These are phyloP conservation scores for Stachybotrys elegans DNA, from an alignment of 2,329 filamentous ascomycete species.

Conservation along the genomic window DNA sequence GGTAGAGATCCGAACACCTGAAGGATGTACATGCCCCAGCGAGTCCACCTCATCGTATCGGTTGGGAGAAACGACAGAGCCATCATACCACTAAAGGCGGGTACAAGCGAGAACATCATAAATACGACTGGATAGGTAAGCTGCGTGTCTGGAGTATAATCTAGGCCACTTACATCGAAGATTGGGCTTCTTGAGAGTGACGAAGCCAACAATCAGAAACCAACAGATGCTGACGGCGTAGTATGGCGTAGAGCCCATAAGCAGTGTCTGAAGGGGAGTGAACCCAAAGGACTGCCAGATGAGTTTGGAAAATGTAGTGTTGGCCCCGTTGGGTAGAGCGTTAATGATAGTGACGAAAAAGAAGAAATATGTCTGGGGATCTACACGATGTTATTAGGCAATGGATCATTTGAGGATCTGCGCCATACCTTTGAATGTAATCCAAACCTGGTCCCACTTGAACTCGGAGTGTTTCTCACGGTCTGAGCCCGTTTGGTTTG, in stretches of 20 bases:
- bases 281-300: conserved; percentile 28
- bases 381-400: no score
- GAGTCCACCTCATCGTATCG: conserved; percentile 19
- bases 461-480: conserved; percentile 18
- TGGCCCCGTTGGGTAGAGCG: conserved; percentile 26
- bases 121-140: conserved; percentile 13
- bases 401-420: no score
- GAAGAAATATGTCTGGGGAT: conserved; percentile 28
- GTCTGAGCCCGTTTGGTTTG: conserved; percentile 22
- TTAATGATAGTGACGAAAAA: conserved; percentile 28
- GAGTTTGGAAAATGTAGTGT: conserved; percentile 24
- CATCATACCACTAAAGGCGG: conserved; percentile 25
- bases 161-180: conserved; percentile 18
- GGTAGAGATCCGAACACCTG: conserved; percentile 19
- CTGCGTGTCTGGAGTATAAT: no score
- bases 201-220: conserved; percentile 18
- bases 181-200: conserved; percentile 20
- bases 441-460: conserved; percentile 21
- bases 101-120: conserved; percentile 23
- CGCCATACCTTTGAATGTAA: conserved; percentile 17
- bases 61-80: conserved; percentile 22
- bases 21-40: conserved; percentile 27
- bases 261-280: conserved; percentile 21
- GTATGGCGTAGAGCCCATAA: conserved; percentile 25
- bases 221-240: conserved; percentile 20